These are phyloP conservation scores for Penicillium argentinense DNA, from an alignment of 495 filamentous ascomycete species.

Conservation along the genomic window DNA sequence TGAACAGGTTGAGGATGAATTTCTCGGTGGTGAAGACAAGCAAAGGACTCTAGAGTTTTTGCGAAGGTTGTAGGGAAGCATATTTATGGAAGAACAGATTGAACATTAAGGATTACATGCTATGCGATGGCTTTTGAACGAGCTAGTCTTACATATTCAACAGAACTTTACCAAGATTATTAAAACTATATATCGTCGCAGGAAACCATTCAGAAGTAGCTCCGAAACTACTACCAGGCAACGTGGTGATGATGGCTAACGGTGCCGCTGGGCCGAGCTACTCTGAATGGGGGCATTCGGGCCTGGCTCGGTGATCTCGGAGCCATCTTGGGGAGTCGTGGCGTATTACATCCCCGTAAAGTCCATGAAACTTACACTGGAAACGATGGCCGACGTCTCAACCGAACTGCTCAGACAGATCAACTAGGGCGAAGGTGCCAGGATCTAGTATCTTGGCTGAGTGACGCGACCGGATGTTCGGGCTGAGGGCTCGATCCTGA, in stretches of 20 bases:
- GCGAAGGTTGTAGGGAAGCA: too few species aligned
- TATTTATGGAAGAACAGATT: too few species aligned
- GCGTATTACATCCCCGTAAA: conserved; percentile 6
- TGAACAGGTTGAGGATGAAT: too few species aligned
- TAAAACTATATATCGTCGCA: too few species aligned
- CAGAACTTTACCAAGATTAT: too few species aligned
- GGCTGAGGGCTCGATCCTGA: conserved; percentile 15
- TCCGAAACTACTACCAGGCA: conserved; percentile 10
- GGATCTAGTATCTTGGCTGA: conserved; percentile 10
- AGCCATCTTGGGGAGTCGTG: conserved; percentile 21
- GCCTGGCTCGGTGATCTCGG: conserved; percentile 5
- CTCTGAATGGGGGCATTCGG: conserved; percentile 14
- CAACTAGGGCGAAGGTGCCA: conserved; percentile 7
- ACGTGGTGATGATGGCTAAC: conserved; percentile 9
- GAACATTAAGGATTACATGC: too few species aligned
- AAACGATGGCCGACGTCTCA: conserved; percentile 6
- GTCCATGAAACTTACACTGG: conserved; percentile 6
- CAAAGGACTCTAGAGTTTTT: too few species aligned
- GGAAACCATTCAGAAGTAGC: too few species aligned
- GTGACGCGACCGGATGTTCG: conserved; percentile 4
- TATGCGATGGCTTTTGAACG: too few species aligned
- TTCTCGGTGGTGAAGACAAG: too few species aligned
- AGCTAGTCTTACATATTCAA: too few species aligned
- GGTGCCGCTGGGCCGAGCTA: conserved; percentile 9
- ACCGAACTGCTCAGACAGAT: conserved; percentile 6